These are phyloP conservation scores for Didymella exigua DNA, from an alignment of 2,329 filamentous ascomycete genomes.

Conservation along the genomic window DNA sequence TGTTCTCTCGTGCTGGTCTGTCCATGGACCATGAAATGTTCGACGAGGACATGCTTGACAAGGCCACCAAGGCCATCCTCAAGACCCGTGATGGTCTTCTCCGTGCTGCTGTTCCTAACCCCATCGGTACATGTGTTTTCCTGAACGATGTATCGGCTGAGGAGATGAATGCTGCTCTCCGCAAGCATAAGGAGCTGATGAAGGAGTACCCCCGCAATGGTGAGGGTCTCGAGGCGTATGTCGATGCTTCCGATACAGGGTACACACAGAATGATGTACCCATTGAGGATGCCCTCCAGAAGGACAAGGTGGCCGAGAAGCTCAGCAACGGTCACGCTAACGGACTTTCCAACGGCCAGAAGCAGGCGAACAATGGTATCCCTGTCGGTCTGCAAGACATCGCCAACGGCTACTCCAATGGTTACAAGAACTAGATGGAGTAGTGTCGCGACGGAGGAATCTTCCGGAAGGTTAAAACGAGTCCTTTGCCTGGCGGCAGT, in stretches of 20 bases:
- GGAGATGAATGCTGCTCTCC: slow-evolving; percentile 66
- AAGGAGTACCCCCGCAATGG: slow-evolving; percentile 67
- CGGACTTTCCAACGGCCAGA: slow-evolving; percentile 23
- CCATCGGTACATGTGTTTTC: slow-evolving; percentile 70
- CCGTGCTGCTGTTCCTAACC: slow-evolving; percentile 70
- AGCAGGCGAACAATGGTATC: slow-evolving; percentile 23
- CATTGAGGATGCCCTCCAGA: slow-evolving; percentile 40
- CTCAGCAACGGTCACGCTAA: slow-evolving; percentile 32
- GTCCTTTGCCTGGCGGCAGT: slow-evolving; percentile 5
- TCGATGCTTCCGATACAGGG: slow-evolving; percentile 72
- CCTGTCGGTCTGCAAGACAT: slow-evolving; percentile 25
- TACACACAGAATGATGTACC: slow-evolving; percentile 56
- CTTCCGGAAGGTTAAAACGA: slow-evolving; percentile 4
- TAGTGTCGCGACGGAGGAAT: background rate
- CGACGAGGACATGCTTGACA: slow-evolving; percentile 67
- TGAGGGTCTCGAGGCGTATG: slow-evolving; percentile 70
- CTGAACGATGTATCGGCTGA: slow-evolving; percentile 68
- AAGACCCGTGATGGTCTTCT: slow-evolving; percentile 73
- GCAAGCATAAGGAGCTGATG: slow-evolving; percentile 68
- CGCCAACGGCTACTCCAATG: slow-evolving; percentile 41
- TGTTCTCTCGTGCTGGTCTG: slow-evolving; percentile 73
- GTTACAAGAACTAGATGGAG: slow-evolving; percentile 36
- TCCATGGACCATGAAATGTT: slow-evolving; percentile 75
- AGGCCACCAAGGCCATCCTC: slow-evolving; percentile 70
- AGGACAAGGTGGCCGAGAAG: slow-evolving; percentile 31